Evolutionary conservation across 345 rosid species (phyloP).

Genomic region (Jatropha curcas): DNA sequence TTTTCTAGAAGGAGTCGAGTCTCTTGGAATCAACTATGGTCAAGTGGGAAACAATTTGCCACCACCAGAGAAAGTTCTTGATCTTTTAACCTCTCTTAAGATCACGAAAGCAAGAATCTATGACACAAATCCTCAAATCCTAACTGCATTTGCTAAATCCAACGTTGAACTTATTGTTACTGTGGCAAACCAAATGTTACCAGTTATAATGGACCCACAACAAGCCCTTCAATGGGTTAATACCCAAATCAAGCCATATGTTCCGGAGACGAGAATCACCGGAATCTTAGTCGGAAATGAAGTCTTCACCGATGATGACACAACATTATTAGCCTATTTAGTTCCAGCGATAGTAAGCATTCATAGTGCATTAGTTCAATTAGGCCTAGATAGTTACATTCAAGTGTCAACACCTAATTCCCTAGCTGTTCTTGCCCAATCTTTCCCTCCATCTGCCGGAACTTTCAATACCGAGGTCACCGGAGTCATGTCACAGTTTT

Average conservation of each 20-base stretch:
- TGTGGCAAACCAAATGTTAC: slow-evolving; percentile 69
- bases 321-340: slow-evolving; percentile 24
- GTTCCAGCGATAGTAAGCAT: slow-evolving; percentile 82
- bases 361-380: slow-evolving; percentile 65
- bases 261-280: slow-evolving; percentile 33
- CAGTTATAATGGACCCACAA: slow-evolving; percentile 26
- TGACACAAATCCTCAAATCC: slow-evolving; percentile 76
- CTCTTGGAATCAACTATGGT: slow-evolving; percentile 89
- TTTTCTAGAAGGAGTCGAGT: slow-evolving; percentile 44
- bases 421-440: slow-evolving; percentile 62
- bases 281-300: slow-evolving; percentile 34
- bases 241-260: slow-evolving; percentile 24
- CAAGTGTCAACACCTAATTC: slow-evolving; percentile 79
- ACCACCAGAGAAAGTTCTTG: slow-evolving; percentile 63
- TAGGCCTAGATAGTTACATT: slow-evolving; percentile 69
- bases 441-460: slow-evolving; percentile 92
- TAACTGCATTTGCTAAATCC: slow-evolving; percentile 75
- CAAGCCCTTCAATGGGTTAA: slow-evolving; percentile 30
- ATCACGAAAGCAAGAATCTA: slow-evolving; percentile 75
- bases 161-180: slow-evolving; percentile 74
- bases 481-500: slow-evolving; percentile 55
- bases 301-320: slow-evolving; percentile 25
- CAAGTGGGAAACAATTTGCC: slow-evolving; percentile 84
- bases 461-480: slow-evolving; percentile 58
- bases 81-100: slow-evolving; percentile 61